Evolutionary conservation across 768 basidiomycete genomes (phyloP), one percentile per base, ranked within the genome.

Genomic region (Mycena kentingensis): DNA sequence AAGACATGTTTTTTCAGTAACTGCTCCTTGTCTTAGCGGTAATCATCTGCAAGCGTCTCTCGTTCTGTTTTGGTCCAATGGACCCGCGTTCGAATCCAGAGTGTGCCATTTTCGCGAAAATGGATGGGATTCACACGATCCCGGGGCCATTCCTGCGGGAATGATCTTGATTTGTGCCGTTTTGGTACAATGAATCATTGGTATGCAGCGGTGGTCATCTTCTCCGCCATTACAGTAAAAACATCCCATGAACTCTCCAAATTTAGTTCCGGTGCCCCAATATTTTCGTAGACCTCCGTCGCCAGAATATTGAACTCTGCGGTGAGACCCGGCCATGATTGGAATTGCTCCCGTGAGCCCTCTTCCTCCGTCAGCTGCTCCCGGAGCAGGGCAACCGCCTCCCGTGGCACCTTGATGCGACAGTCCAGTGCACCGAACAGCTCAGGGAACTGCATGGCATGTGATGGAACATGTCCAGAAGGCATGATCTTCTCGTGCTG

Each of bases 401-500:
- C 54, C 12, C 34, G 35, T 16, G 58, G 58, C n/a, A 55, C 45
- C 1, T 12, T 16, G 22, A 55, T 55, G 5, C 49, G 36, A 35
- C 58, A 59, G n/a, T 59, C 54, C 36, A 59, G 49, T 5, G 16
- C 57, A 4, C 48, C 53, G 31, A 51, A 52, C 13, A 34, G 31
- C 25, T 38, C 37, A 1, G 58, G 58, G 37, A 48, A 35, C 5
- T 55, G 45, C 1, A 55, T 6, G 16, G 46, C 53, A 22, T 55
- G 41, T 16, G 45, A n/a, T 7, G 53, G 53, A 36, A 56, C 54
- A 46, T 48, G 51, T 18, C 64, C 60, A 19, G 63, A 62, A 5
- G 63, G 63, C 53, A 65, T 53, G 26, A 50, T 36, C 42, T 63
- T 61, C 4, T 57, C 45, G 11, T 48, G 24, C 46, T 65, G 63